These are phyloP conservation scores for Eucalyptus sp. DNA, from an alignment of 345 rosid genomes.

Conservation along the genomic window DNA sequence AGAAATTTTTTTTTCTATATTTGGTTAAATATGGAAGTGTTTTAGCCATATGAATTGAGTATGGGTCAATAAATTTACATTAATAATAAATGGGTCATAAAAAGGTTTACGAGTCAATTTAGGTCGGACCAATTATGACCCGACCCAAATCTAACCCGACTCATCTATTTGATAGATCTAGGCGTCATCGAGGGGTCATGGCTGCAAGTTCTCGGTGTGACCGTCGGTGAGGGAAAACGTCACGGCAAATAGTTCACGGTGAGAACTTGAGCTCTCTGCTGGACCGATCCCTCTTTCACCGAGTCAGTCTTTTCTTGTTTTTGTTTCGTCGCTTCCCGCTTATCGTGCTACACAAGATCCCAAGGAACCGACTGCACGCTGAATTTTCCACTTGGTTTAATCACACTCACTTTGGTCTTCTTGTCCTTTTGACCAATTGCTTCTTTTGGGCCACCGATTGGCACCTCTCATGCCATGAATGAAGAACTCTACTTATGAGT, in stretches of 20 bases:
- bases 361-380: not conserved
- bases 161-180: no score
- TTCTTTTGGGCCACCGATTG: no score
- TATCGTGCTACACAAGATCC: not conserved
- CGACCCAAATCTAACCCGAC: accelerated
- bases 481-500: no score
- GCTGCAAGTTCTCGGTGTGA: not conserved
- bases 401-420: not conserved
- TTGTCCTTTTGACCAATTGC: not conserved
- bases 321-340: not conserved
- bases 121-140: accelerated
- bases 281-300: not conserved
- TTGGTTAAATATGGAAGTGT: no score
- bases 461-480: no score
- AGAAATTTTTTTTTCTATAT: no score
- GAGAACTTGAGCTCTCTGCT: not conserved
- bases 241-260: not conserved
- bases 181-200: no score
- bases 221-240: not conserved
- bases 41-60: no score
- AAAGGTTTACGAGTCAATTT: no score
- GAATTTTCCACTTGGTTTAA: not conserved
- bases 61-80: no score
- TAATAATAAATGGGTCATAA: no score
- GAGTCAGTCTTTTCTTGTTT: not conserved